Percentiles rank a stretch among this genome's conserved stretches.
phyloP scores from a whole-genome alignment of 768 basidiomycete genomes.

The Suillus bovinus region DNA sequence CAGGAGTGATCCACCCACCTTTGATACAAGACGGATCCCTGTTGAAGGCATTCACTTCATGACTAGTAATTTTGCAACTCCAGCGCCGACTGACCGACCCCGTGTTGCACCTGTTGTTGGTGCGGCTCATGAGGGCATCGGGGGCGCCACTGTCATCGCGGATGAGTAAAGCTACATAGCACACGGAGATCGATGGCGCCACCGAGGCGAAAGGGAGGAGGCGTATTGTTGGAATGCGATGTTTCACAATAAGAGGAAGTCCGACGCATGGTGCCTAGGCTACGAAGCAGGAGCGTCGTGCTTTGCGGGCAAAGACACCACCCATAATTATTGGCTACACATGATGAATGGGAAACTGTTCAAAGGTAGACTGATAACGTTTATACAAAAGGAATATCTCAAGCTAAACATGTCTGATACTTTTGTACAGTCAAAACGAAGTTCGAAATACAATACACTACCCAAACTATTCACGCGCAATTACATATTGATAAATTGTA shows the following conservation, averaged over 20 bases:
- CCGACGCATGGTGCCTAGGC: constrained; percentile 22
- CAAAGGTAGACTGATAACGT: background rate
- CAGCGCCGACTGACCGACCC: too few species aligned
- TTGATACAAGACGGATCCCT: background rate
- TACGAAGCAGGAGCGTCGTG: constrained; percentile 30
- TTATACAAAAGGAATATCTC: background rate
- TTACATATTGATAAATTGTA: background rate
- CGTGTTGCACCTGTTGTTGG: too few species aligned
- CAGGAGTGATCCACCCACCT: background rate
- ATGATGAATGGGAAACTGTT: background rate
- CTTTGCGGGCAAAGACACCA: constrained; percentile 29
- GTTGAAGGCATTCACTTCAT: background rate
- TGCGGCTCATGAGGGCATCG: too few species aligned
- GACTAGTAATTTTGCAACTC: background rate
- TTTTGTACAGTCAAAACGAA: background rate
- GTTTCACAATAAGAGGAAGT: constrained; percentile 32
- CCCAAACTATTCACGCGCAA: background rate
- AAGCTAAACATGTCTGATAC: background rate
- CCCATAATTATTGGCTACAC: constrained; percentile 21
- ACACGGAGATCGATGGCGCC: constrained; percentile 31
- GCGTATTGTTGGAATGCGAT: constrained; percentile 23
- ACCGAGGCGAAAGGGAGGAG: constrained; percentile 23
- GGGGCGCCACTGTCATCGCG: constrained; percentile 46
- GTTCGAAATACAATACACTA: background rate
- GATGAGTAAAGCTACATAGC: constrained; percentile 31